phyloP scores from a whole-genome alignment of 2,329 filamentous ascomycete species.

The Fragosphaeria purpurea region DNA sequence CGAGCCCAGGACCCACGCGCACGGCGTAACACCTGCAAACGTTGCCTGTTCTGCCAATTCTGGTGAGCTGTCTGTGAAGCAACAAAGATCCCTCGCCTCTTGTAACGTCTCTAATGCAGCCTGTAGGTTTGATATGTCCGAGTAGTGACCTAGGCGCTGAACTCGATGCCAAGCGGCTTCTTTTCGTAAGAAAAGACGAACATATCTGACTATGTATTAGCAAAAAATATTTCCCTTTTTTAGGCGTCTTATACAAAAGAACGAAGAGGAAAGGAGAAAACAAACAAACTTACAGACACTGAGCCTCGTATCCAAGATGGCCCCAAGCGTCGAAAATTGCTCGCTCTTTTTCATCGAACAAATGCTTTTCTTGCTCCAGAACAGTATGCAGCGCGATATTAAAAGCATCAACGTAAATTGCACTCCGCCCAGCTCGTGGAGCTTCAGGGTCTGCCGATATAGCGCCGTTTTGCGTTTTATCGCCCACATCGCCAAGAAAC shows the following conservation, averaged over 20 bases:
- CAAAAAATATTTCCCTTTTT: background rate
- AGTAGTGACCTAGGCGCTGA: conserved; percentile 65
- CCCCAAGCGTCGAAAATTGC: conserved; percentile 70
- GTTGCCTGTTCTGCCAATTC: background rate
- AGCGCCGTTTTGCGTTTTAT: too few relatives aligned
- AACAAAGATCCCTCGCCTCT: conserved; percentile 34
- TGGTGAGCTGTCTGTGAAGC: conserved; percentile 25
- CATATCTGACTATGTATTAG: conserved; percentile 51
- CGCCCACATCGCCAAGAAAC: too few relatives aligned
- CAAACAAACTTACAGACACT: conserved; percentile 62
- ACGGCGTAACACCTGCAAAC: conserved; percentile 22
- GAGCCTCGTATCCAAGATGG: conserved; percentile 66
- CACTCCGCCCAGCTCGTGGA: conserved; percentile 47
- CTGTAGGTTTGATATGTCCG: conserved; percentile 68
- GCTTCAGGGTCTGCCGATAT: too few relatives aligned
- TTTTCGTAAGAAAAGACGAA: conserved; percentile 86
- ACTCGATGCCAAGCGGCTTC: conserved; percentile 85
- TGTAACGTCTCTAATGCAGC: conserved; percentile 58
- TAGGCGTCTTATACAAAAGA: background rate
- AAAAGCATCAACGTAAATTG: conserved; percentile 95
- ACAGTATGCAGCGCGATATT: conserved; percentile 87
- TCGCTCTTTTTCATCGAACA: conserved; percentile 74
- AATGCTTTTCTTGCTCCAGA: conserved; percentile 73
- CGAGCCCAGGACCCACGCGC: conserved; percentile 36
- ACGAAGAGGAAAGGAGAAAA: background rate